Evolutionary conservation across 129 eudicot genomes (phyloP), one percentile per base, ranked within the genome.

Genomic region (Flaveria ramosissima): DNA sequence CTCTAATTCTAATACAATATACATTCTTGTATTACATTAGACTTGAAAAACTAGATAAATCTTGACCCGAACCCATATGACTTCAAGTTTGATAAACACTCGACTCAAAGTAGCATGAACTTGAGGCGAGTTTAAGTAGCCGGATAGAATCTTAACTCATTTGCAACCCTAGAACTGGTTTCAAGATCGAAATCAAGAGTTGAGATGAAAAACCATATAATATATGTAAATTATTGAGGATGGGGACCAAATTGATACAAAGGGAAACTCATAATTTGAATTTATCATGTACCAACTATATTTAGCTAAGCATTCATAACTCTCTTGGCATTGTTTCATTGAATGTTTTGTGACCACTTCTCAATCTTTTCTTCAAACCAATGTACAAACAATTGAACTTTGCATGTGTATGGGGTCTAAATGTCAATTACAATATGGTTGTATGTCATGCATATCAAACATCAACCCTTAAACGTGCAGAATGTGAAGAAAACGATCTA

Each of bases 241-340:
- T 24, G 67, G 78, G 83, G 83, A 80, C 83, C 83, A 79, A 26
- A 27, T 16, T 63, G 15, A 39, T 30, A 52, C 66, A 80, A 73
- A 64, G 17, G 83, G 83, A 80, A 80, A 80, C 41, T 80, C 74
- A 19, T 74, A 80, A 52, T 72, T 64, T 52, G 73, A 80, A 52
- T 72, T 82, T 81, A 4, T 64, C 43, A 15, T 82, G 78, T 71
- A 71, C 65, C 63, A 36, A 68, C 85, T 77, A 66, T 71, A 53
- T 77, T 63, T 64, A 42, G 82, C 85, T 82, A 76, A 71, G 85
- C 85, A 82, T 77, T 76, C 78, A 82, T 82, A 76, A 82, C 82
- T 82, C 69, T 61, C 69, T 77, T 55, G 43, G 70, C 77, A 46
- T 71, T 72, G 43, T 77, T 77, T 82, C 20, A 72, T 77, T 76